Percentiles rank a stretch among this genome's conserved stretches.
phyloP scores from a whole-genome alignment of 306 rosid genomes.

The Prunus persica region Prunus_persica_NCBIv2 NC_034009.1:34841001-34841500 shows the following conservation, averaged over 20 bases:
- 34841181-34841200: background rate
- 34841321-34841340: background rate
- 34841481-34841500: background rate
- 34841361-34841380: conserved; percentile 30
- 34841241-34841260: background rate
- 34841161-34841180: background rate
- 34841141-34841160: background rate
- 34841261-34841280: background rate
- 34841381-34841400: conserved; percentile 21
- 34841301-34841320: background rate
- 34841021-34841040: conserved; percentile 1
- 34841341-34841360: conserved; percentile 11
- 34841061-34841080: background rate
- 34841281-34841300: background rate
- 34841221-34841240: background rate
- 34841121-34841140: conserved; percentile 4
- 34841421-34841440: background rate
- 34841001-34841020: background rate
- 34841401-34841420: conserved; percentile 63
- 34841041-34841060: background rate
- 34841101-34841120: background rate
- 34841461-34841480: background rate
- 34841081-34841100: conserved; percentile 13
- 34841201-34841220: background rate
- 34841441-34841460: background rate